Evolutionary conservation across 2,329 filamentous ascomycete genomes (phyloP).

Genomic region (Penicillium sp.): DNA sequence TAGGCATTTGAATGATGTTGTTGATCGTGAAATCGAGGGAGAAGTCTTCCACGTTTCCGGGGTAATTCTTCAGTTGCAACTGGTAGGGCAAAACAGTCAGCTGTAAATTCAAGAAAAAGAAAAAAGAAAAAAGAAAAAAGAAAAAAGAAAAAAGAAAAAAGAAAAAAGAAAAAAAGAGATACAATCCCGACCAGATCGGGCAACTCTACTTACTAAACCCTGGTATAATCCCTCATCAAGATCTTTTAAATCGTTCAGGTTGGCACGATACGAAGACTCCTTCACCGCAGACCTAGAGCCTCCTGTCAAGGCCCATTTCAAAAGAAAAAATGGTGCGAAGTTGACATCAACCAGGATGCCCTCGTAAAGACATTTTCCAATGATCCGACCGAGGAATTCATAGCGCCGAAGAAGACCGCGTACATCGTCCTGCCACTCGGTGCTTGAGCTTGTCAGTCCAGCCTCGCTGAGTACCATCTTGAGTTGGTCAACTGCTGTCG

Average conservation of each 20-base stretch:
- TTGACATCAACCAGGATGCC: constrained; percentile 89
- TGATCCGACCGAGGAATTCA: constrained; percentile 87
- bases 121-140: no score
- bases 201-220: constrained; percentile 60
- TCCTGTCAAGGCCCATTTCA: constrained; percentile 86
- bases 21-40: constrained; percentile 85
- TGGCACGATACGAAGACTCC: constrained; percentile 78
- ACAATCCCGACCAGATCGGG: background rate
- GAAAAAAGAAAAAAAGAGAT: no score
- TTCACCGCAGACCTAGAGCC: constrained; percentile 61
- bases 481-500: constrained; percentile 68
- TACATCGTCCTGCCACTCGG: constrained; percentile 59
- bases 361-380: constrained; percentile 97
- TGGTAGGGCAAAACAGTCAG: constrained; percentile 18
- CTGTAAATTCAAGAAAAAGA: background rate
- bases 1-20: constrained; percentile 60
- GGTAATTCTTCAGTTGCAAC: constrained; percentile 76
- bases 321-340: constrained; percentile 92
- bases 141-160: no score
- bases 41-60: constrained; percentile 76
- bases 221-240: constrained; percentile 89
- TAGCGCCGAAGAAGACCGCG: constrained; percentile 68
- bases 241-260: constrained; percentile 88
- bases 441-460: constrained; percentile 54
- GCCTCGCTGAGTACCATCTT: constrained; percentile 57